These are phyloP conservation scores for Blastocystis sp. DNA, from an alignment of 352 stramenopile genomes.

Conservation along the genomic window DNA sequence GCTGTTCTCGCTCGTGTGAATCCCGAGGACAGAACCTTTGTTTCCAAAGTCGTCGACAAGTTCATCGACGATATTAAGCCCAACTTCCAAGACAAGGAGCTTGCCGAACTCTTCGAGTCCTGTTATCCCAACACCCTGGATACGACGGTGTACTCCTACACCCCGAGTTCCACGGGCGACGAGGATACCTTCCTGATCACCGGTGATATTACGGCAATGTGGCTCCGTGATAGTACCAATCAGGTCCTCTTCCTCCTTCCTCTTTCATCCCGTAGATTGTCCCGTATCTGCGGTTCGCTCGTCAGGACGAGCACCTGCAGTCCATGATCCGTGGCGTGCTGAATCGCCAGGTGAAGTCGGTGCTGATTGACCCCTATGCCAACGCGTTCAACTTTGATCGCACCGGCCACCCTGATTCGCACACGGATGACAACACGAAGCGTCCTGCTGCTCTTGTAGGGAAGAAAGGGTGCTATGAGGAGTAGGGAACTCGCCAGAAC, in stretches of 20 bases:
- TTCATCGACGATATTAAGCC: constrained; percentile 66
- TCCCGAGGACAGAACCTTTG: constrained; percentile 70
- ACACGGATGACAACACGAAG: constrained; percentile 70
- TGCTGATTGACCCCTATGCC: constrained; percentile 71
- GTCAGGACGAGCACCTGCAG: constrained; percentile 43
- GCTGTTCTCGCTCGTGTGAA: constrained; percentile 13
- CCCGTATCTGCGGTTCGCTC: constrained; percentile 70
- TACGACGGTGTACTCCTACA: constrained; percentile 71
- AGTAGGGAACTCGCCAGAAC: constrained; percentile 66
- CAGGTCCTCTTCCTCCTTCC: constrained; percentile 60
- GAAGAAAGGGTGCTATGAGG: background rate
- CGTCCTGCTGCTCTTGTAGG: constrained; percentile 39
- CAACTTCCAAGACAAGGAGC: constrained; percentile 67
- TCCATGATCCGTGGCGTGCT: constrained; percentile 71
- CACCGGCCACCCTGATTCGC: constrained; percentile 55
- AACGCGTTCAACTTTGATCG: constrained; percentile 72
- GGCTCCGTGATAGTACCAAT: constrained; percentile 71
- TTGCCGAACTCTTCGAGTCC: constrained; percentile 70
- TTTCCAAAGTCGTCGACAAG: constrained; percentile 67
- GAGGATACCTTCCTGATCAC: constrained; percentile 72
- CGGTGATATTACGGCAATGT: constrained; percentile 72
- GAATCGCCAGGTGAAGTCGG: constrained; percentile 69
- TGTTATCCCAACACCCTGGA: constrained; percentile 72
- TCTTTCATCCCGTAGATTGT: constrained; percentile 59
- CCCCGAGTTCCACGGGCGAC: constrained; percentile 41